Evolutionary conservation across 345 rosid genomes (phyloP), one percentile per base, ranked within the genome.

Genomic region (Citrus mangshanensis): DNA sequence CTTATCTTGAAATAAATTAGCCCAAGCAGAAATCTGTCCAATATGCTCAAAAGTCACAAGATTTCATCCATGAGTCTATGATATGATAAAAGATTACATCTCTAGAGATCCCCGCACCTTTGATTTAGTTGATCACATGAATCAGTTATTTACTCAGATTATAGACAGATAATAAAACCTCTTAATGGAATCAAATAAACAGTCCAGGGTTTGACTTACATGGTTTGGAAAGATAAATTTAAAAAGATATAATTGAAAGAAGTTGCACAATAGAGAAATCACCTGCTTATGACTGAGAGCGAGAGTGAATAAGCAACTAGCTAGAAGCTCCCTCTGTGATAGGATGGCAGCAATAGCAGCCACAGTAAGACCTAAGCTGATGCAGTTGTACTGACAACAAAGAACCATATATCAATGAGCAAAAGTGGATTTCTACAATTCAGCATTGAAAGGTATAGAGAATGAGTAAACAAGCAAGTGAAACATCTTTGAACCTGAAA

Each of bases 221-320:
- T 24, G 54, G 35, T 25, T 74, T 56, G 19, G 38, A 28, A 65
- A 51, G 38, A 70, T 7, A 70, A 40, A 32, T 73, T 72, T 73
- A 1, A 58, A 61, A 59, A 56, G 40, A 63, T n/a, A 34, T 54
- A 80, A 19, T 61, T 67, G 21, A 74, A 68, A 21, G 25, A 46
- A 30, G 60, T 27, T 73, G 4, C 6, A 75, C 42, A 42, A 42
- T 24, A 37, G n/a, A 70, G 56, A 80, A 80, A 56, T 51, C 54
- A 94, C 99, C 97, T 96, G 97, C 84, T 96, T 93, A 86, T 96
- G 99, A 81, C 91, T 93, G 84, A 96, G 97, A 79, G 99, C 95
- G 56, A 91, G 89, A 81, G 90, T 89, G 86, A 87, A 96, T 46
- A 96, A 85, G 59, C 86, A 86, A 79, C 88, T 87, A 73, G 89